Conservation (phyloP, 164 flowering plant genomes). For the Taxillus chinensis region DNA sequence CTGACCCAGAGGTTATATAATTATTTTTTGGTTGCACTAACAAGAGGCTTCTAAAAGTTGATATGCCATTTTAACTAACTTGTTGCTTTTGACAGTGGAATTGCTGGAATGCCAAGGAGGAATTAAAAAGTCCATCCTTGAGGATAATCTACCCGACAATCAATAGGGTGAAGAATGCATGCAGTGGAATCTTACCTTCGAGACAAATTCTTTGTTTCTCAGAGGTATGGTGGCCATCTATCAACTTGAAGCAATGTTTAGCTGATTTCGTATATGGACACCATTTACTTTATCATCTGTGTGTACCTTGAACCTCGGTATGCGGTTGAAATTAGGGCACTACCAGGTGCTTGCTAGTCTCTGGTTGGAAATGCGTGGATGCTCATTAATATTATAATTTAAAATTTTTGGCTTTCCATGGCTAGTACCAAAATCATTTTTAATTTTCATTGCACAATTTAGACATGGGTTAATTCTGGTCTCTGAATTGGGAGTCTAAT, state of each 20-base stretch:
- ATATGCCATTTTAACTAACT: background rate
- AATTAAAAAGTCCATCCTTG: constrained; percentile 58
- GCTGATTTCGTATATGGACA: too few species aligned
- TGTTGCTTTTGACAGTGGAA: constrained; percentile 64
- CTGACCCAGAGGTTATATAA: constrained; percentile 83
- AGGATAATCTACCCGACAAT: constrained; percentile 71
- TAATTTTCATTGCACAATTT: too few species aligned
- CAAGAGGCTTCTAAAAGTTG: background rate
- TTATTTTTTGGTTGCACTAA: background rate
- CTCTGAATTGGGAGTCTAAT: too few species aligned
- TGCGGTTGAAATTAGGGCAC: too few species aligned
- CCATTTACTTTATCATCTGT: too few species aligned
- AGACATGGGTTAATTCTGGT: too few species aligned
- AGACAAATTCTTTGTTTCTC: constrained; percentile 67
- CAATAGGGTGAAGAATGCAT: constrained; percentile 55
- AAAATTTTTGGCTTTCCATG: too few species aligned
- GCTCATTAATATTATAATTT: too few species aligned
- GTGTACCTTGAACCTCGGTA: too few species aligned
- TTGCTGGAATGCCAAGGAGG: constrained; percentile 73
- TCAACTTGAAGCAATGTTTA: background rate
- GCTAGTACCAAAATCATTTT: too few species aligned
- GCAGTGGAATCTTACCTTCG: constrained; percentile 56
- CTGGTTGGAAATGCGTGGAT: too few species aligned
- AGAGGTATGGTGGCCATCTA: constrained; percentile 41
- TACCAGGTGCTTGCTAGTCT: too few species aligned